Percentiles rank a stretch among this genome's conserved stretches.
These are phyloP conservation scores for Miamiensis avidus DNA, from an alignment of 169 alveolate species.

Conservation along the genomic window DNA sequence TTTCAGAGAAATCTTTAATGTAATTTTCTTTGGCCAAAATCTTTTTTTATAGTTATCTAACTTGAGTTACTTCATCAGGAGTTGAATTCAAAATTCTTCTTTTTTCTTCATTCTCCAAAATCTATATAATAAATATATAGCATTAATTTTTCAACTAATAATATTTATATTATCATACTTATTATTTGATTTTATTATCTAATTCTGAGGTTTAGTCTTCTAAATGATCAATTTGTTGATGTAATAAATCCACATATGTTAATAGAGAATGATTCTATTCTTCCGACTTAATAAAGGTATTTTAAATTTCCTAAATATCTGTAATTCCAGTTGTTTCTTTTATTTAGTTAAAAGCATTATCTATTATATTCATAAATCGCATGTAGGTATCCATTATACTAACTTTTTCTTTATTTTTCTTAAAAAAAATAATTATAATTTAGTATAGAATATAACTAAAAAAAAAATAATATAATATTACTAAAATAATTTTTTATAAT, in stretches of 20 bases:
- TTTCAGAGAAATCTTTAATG: constrained; percentile 14
- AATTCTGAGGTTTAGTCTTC: constrained; percentile 56
- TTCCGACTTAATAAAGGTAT: constrained; percentile 78
- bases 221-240: constrained; percentile 66
- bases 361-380: constrained; percentile 66
- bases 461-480: background rate
- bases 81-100: constrained; percentile 26
- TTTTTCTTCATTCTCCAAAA: constrained; percentile 38
- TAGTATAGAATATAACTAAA: background rate
- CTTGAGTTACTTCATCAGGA: constrained; percentile 31
- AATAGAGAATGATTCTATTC: constrained; percentile 67
- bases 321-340: constrained; percentile 73
- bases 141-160: too few species aligned
- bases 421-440: too few species aligned
- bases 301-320: constrained; percentile 73
- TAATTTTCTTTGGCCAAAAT: constrained; percentile 19
- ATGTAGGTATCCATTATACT: constrained; percentile 63
- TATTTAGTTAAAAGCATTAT: constrained; percentile 73
- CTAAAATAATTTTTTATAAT: constrained; percentile 18
- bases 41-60: constrained; percentile 18
- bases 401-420: constrained; percentile 70
- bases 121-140: too few species aligned
- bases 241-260: constrained; percentile 64
- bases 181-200: constrained; percentile 34
- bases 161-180: too few species aligned